Evolutionary conservation across 1,284 basidiomycete genomes (phyloP).

Genomic region (Pseudozyma hubeiensis): DNA sequence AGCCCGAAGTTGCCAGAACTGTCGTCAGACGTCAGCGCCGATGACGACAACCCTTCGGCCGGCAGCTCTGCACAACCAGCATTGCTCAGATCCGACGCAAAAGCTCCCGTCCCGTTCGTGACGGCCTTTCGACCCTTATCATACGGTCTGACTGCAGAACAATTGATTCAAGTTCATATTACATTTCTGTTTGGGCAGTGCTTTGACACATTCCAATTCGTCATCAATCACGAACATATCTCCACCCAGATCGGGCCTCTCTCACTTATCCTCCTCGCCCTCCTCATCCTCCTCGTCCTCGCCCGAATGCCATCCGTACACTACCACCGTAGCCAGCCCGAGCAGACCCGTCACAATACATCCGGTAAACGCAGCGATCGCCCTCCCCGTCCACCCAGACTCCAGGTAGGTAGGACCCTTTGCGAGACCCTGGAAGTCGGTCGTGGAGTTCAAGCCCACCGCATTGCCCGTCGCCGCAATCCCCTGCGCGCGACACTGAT

Average conservation of each 20-base stretch:
- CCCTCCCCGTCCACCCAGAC: constrained; percentile 55
- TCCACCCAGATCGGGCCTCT: not conserved
- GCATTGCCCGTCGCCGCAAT: constrained; percentile 71
- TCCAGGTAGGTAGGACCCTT: constrained; percentile 46
- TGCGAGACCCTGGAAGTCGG: constrained; percentile 47
- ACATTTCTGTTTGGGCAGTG: too few relatives aligned
- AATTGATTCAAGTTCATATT: too few relatives aligned
- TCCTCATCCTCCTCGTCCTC: constrained; percentile 37
- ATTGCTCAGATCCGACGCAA: too few relatives aligned
- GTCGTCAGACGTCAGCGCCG: too few relatives aligned
- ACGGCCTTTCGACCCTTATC: too few relatives aligned
- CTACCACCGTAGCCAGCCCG: constrained; percentile 82
- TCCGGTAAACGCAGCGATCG: constrained; percentile 83
- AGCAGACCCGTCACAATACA: constrained; percentile 84
- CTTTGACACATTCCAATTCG: too few relatives aligned
- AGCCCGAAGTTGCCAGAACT: too few relatives aligned
- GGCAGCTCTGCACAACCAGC: too few relatives aligned
- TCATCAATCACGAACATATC: not conserved
- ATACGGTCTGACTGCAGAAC: too few relatives aligned
- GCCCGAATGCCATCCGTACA: constrained; percentile 74
- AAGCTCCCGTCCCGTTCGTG: too few relatives aligned
- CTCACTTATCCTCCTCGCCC: constrained; percentile 30
- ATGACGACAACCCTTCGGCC: too few relatives aligned
- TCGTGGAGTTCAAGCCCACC: constrained; percentile 58
- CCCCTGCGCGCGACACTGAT: constrained; percentile 79